Evolutionary conservation across 352 stramenopile genomes (phyloP), one percentile per base, ranked within the genome.

Genomic region (Pythium apleroticum): DNA sequence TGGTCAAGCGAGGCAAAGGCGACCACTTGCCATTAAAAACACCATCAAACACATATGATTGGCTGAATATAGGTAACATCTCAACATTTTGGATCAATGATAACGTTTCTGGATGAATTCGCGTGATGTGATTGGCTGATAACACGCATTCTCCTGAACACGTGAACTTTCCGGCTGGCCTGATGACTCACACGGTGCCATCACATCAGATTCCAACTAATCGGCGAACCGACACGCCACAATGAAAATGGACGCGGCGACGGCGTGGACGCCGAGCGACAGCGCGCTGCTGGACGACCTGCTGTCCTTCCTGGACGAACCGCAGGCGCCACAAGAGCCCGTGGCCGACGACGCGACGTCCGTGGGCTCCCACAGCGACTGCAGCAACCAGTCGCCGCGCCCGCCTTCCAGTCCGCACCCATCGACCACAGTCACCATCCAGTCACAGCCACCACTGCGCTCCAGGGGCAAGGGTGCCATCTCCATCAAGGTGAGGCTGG

Each of bases 221-320:
- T 48, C 39, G 15, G 39, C 9, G 10, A 48, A 48, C n/a, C 39
- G 39, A 20, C 39, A 24, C 39, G 30, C 30, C 35, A 24, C 12
- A 48, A 48, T 48, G 39, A 48, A 48, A 48, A 48, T 48, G 39
- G 39, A 20, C 15, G 19, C 39, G 15, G 14, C 39, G 39, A 48
- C 39, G 17, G 14, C 39, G 39, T 48, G 39, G 39, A 48, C 39
- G 15, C 14, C 17, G 2, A n/a, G 39, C 39, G 39, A 48, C 39
- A 48, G 12, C 10, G 39, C 39, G 39, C 39, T 48, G 39, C 39
- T 48, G 39, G 39, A 48, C 39, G 39, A 48, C 15, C 43, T 59
- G 8, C 50, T 66, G 43, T 56, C 24, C 17, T 27, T 57, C 14
- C 15, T 57, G 9, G 46, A 33, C 15, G 22, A 53, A 12, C 22